Evolutionary conservation across 306 rosid genomes (phyloP).

Genomic region (Rosa multiflora): DNA sequence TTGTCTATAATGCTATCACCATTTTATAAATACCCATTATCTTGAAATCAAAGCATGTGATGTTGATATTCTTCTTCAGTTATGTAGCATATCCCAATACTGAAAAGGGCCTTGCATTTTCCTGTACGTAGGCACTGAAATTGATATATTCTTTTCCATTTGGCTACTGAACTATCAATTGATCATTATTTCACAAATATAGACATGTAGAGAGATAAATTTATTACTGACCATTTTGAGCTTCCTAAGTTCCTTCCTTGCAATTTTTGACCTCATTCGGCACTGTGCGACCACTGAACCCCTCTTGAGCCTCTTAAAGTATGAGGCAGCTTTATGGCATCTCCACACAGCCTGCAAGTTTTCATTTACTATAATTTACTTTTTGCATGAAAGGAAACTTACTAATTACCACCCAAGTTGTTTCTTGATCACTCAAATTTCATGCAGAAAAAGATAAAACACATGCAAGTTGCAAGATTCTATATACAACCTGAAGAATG

Average conservation of each 20-base stretch:
- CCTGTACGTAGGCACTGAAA: neutral
- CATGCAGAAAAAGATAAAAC: conserved; percentile 1
- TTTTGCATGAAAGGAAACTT: neutral
- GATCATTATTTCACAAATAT: neutral
- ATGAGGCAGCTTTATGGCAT: conserved; percentile 67
- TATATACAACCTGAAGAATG: conserved; percentile 61
- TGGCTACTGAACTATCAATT: neutral
- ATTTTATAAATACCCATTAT: neutral
- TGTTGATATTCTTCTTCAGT: neutral
- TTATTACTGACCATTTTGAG: conserved; percentile 71
- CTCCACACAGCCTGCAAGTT: conserved; percentile 81
- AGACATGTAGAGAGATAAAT: neutral
- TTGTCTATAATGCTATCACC: neutral
- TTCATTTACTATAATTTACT: neutral
- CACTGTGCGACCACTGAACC: conserved; percentile 77
- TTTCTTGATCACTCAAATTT: conserved; percentile 1
- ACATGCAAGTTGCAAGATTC: conserved; percentile 21
- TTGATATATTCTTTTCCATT: neutral
- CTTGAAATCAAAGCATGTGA: neutral
- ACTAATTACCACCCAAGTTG: neutral
- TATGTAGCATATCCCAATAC: neutral
- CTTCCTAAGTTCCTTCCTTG: conserved; percentile 81
- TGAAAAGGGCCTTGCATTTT: conserved; percentile 7
- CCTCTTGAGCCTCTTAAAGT: conserved; percentile 73
- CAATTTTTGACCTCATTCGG: conserved; percentile 79